Evolutionary conservation across 441 rosid species (phyloP).

Genomic region (Gossypium gossypioides): DNA sequence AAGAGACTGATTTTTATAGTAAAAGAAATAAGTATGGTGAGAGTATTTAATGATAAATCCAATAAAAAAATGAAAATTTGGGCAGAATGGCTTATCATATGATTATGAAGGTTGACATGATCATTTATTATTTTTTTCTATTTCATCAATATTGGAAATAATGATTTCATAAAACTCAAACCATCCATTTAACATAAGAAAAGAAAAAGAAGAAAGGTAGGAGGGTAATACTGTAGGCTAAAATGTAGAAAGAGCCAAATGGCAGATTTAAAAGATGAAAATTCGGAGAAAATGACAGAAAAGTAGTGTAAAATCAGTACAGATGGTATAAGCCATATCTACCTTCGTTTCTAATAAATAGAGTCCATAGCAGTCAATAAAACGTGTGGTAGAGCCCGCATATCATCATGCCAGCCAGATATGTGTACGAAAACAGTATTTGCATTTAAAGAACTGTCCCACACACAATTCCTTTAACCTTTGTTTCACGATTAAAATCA

Average conservation of each 20-base stretch:
- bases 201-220: background rate
- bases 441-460: slow-evolving; percentile 5
- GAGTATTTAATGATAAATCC: too few relatives aligned
- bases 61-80: background rate
- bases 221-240: background rate
- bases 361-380: slow-evolving; percentile 2
- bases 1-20: too few relatives aligned
- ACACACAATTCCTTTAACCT: background rate
- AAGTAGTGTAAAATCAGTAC: background rate
- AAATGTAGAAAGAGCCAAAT: background rate
- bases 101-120: background rate
- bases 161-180: background rate
- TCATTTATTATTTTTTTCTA: background rate
- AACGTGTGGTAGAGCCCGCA: slow-evolving; percentile 18
- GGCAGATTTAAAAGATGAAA: background rate
- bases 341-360: background rate
- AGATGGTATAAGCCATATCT: background rate
- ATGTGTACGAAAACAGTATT: background rate
- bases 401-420: background rate
- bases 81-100: background rate
- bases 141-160: background rate
- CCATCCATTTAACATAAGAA: background rate
- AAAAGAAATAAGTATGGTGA: too few relatives aligned
- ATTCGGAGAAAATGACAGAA: background rate
- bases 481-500: too few relatives aligned